Conservation (phyloP, 1,284 basidiomycete genomes). For the Inonotus obliquus region DNA sequence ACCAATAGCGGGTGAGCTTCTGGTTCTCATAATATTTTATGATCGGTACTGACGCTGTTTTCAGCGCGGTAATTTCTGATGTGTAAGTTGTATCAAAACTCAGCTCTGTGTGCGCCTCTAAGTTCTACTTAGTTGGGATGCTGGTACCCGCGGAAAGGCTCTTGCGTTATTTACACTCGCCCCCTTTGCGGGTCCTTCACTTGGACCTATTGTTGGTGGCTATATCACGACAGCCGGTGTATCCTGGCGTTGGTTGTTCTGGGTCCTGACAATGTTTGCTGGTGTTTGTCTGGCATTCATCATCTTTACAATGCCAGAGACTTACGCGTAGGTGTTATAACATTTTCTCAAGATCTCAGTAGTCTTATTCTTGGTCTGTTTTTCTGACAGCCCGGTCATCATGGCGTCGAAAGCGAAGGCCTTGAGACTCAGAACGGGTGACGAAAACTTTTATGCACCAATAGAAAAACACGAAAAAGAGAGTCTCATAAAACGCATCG, state of each 20-base stretch:
- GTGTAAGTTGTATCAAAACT: constrained; percentile 24
- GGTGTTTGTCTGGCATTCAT: constrained; percentile 36
- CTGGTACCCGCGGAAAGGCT: constrained; percentile 47
- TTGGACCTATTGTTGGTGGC: constrained; percentile 45
- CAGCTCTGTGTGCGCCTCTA: constrained; percentile 31
- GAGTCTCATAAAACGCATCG: constrained; percentile 29
- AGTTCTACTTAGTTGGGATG: constrained; percentile 36
- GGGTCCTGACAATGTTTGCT: constrained; percentile 46
- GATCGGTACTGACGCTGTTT: not conserved
- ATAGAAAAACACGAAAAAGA: constrained; percentile 31
- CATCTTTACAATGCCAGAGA: constrained; percentile 46
- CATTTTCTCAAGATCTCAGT: not conserved
- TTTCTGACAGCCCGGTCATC: constrained; percentile 35
- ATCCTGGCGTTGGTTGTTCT: constrained; percentile 43
- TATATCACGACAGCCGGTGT: constrained; percentile 42
- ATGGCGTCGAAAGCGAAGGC: constrained; percentile 33
- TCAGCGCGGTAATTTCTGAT: constrained; percentile 42
- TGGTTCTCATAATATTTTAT: not conserved
- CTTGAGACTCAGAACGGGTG: constrained; percentile 44
- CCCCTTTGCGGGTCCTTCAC: constrained; percentile 42
- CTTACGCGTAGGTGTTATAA: constrained; percentile 36
- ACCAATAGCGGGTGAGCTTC: constrained; percentile 45
- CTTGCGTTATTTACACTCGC: constrained; percentile 49
- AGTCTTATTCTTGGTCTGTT: not conserved
- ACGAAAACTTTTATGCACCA: constrained; percentile 47